Conservation (phyloP, 345 rosid species). For the Eucalyptus victrix region DNA sequence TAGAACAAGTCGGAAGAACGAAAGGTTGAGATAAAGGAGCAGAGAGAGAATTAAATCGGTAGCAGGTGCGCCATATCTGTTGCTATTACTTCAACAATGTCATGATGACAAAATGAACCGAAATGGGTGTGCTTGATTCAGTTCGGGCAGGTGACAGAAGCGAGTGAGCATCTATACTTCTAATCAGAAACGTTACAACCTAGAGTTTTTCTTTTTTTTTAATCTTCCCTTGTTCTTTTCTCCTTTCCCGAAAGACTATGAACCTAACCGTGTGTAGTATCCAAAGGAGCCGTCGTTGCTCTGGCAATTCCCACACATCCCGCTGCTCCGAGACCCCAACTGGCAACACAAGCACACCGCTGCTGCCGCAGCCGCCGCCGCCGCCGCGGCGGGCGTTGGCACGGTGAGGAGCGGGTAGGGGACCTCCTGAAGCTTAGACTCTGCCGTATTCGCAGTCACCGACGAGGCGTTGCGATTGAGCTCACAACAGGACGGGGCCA, state of each 20-base stretch:
- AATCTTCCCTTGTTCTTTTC: neutral
- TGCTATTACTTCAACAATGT: neutral
- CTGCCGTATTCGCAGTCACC: conserved; percentile 15
- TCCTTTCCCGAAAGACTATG: neutral
- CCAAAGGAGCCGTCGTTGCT: conserved; percentile 9
- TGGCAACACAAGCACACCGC: conserved; percentile 39
- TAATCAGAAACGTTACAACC: neutral
- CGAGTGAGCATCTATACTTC: neutral
- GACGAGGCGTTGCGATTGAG: neutral
- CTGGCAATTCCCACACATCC: conserved; percentile 28
- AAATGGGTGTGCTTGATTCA: neutral
- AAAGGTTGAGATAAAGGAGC: neutral
- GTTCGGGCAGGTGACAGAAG: neutral
- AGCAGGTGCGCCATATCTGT: neutral
- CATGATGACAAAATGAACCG: neutral
- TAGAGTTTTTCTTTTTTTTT: neutral
- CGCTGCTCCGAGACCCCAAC: conserved; percentile 23
- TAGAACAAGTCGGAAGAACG: neutral
- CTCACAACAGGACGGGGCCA: neutral
- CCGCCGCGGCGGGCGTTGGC: neutral
- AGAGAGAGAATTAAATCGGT: neutral
- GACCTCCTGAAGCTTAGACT: conserved; percentile 12
- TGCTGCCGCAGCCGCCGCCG: neutral
- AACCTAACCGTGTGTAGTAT: conserved; percentile 3
- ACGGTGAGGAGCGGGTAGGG: neutral